Base-by-base conservation (phyloP, 192 early-diverging fungal genomes). In the Chytriomyces hyalinus region DNA sequence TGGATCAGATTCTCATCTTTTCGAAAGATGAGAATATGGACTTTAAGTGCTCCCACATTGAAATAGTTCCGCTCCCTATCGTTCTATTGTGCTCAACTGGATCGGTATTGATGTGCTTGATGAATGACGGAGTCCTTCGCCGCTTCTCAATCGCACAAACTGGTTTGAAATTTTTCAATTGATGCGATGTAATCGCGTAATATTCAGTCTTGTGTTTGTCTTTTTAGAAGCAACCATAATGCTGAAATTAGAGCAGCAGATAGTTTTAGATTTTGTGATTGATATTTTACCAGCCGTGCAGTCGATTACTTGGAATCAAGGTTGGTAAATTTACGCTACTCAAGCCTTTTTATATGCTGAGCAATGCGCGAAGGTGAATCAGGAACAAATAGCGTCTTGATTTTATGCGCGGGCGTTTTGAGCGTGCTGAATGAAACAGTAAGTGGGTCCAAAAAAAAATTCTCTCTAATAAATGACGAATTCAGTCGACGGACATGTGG, bases 11-110 rank as follows among this genome's bases (percentile, higher is more conserved):
- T 65, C 82, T 91, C 3, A 70, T 93, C 57, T 93, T 91, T 70
- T 90, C 91, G 45, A 83, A 92, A 45, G 94, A 95, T 49, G 81
- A 82, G 4, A 95, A 92, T 65, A 76, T 93, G 64, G 91, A 92
- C 73, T 83, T 83, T n/a, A 77, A 90, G n/a, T 78, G 91, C n/a
- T 77, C 93, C 6, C 83, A 88, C 70, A 84, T 79, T 3, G 87
- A 91, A 67, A 62, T 76, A 24, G 73, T 93, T 8, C 65, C 85
- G 1, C 48, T 81, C 44, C 80, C 82, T 2, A 83, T 90, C 11
- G 57, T 86, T 3, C 82, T 87, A 53, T 86, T 94, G 61, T 87
- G 84, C 28, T 80, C 84, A 3, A 75, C 82, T 63, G 87, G 90
- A 17, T 78, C 81, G 2, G 85, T 88, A 22, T 74, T 94, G 51